Evolutionary conservation across 768 basidiomycete species (phyloP).

Genomic region (Leccinum subgranulosum): DNA sequence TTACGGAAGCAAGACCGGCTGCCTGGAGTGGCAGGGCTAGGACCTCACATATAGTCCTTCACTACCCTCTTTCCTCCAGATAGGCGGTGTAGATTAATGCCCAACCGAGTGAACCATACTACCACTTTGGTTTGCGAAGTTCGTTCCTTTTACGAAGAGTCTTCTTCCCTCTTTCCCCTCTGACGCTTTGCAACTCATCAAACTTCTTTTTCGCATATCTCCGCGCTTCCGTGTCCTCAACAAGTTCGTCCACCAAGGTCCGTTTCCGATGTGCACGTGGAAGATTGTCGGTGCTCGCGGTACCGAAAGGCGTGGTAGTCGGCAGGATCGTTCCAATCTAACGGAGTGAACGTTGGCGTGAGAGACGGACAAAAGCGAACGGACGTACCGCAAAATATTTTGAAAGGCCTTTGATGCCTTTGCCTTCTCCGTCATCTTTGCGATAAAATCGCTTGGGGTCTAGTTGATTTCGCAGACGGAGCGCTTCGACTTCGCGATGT

Average conservation of each 20-base stretch:
- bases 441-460: constrained; percentile 92
- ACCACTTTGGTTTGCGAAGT: constrained; percentile 69
- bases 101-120: constrained; percentile 17
- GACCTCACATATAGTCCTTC: background rate
- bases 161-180: constrained; percentile 66
- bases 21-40: background rate
- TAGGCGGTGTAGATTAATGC: constrained; percentile 7
- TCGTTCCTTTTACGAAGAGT: constrained; percentile 67
- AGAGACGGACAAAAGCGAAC: background rate
- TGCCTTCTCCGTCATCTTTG: constrained; percentile 83
- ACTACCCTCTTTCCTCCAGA: background rate
- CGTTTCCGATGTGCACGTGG: constrained; percentile 69
- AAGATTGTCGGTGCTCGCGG: constrained; percentile 67
- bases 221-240: constrained; percentile 83
- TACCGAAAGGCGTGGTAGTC: constrained; percentile 69
- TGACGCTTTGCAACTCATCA: constrained; percentile 65
- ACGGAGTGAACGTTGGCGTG: constrained; percentile 8
- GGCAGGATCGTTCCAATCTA: constrained; percentile 81
- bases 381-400: constrained; percentile 83
- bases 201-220: constrained; percentile 93
- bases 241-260: constrained; percentile 83
- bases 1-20: background rate
- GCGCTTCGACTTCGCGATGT: constrained; percentile 82
- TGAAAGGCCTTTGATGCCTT: constrained; percentile 79
- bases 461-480: constrained; percentile 81